Conservation (phyloP, 2,329 filamentous ascomycete species). For the Xylaria sp. region DNA sequence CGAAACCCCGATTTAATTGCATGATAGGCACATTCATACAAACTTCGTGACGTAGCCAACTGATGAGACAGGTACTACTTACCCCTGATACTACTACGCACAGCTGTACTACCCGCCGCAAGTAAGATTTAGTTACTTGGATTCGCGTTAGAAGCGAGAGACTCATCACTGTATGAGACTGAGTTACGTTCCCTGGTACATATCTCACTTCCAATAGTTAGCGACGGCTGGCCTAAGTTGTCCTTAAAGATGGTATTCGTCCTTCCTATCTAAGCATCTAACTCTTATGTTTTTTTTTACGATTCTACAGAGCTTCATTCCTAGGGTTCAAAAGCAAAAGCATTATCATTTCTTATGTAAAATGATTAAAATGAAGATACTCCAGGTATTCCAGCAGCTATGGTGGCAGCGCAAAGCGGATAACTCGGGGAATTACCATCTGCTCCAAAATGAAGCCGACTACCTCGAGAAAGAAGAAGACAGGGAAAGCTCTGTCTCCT, state of each 20-base stretch:
- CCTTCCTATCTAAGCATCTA: not conserved
- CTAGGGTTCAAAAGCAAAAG: too few species aligned
- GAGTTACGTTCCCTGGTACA: not conserved
- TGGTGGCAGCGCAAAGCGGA: not conserved
- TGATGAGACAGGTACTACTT: not conserved
- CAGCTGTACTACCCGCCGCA: not conserved
- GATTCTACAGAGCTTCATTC: not conserved
- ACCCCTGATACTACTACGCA: not conserved
- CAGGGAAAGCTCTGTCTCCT: not conserved
- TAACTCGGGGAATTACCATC: constrained; percentile 23
- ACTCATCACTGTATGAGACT: not conserved
- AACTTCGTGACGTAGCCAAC: not conserved
- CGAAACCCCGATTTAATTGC: not conserved
- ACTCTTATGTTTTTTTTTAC: not conserved
- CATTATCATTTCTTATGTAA: not conserved
- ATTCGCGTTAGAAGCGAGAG: not conserved
- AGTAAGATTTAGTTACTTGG: not conserved
- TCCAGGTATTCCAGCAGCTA: constrained; percentile 3
- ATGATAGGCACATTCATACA: not conserved
- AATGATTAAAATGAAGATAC: constrained; percentile 26
- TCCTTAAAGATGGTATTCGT: not conserved
- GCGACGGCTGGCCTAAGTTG: not conserved
- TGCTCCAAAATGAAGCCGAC: constrained; percentile 21
- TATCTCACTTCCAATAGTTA: not conserved
- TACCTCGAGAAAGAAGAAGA: constrained; percentile 33